Evolutionary conservation across 768 basidiomycete genomes (phyloP), one percentile per base, ranked within the genome.

Genomic region (Nidula microcarpa): DNA sequence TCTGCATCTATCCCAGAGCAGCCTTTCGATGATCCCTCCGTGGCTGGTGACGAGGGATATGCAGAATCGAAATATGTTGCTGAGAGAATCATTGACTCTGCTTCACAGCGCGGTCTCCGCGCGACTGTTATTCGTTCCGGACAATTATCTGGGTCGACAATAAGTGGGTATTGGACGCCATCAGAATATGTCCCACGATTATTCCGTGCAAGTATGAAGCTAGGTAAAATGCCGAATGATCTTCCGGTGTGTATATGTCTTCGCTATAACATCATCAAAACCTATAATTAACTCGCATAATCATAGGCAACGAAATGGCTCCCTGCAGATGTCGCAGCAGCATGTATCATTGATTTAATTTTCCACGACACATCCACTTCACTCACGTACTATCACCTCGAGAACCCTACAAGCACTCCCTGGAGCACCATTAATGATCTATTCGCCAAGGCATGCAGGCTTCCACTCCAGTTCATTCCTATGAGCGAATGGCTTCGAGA

Each of bases 101-200:
- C 55, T 7, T 50, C 44, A 2, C 33, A 10, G 5, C 32, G 44
- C 4, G 47, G 55, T 8, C 18, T 56, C 33, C 55, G 49, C 4
- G 55, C 43, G 5, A 53, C 55, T 17, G 43, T 56, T 14, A 56
- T 56, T 23, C 45, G 55, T 32, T 52, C 55, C 17, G 55, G 55
- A 14, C 55, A 56, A 33, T 47, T 56, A 33, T 34, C 55, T 10
- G 55, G 55, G 6, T 56, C 55, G 16, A 35, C 55, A 6, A 32
- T 47, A 17, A 48, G 51, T 44, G 55, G 55, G 6, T 53, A 53
- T 34, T 56, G 55, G 55, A 48, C 55, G 13, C 47, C 55, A 8
- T 51, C 55, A 10, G 55, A 56, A 48, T 56, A 53, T 51, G 49
- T 56, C 3, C 55, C 55, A 5, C 52, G 51, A 14, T 36, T 56